Evolutionary conservation across 148 eudicot genomes (phyloP), one percentile per base, ranked within the genome.

Genomic region (Amaranthus hypochondriacus): DNA sequence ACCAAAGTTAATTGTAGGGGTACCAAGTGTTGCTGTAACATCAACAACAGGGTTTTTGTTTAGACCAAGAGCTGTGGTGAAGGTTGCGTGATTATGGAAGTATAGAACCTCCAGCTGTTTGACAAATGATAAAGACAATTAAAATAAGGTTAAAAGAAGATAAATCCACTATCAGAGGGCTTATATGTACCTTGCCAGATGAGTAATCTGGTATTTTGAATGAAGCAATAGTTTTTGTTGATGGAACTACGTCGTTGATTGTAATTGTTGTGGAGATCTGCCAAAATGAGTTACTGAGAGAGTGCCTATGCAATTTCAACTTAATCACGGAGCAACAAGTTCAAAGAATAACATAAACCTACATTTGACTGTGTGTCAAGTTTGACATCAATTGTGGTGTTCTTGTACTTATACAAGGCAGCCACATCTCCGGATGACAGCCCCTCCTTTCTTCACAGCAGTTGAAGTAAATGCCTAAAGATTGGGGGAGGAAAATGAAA

Each of bases 391-490:
- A 87, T 62, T 46, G 81, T 52, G 18, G 89, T 79, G 80, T 90
- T 92, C 73, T 87, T 89, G 71, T 90, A 88, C 72, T 85, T 85
- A 86, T 92, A 96, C 74, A 76, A 79, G 62, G 90, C 87, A 62
- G 85, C 91, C 57, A 96, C 94, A 84, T 90, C 96, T 55, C 99
- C 96, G 49, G 92, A 74, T 55, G 99, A 87, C 48, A 92, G 80
- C 52, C 97, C 97, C 99, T 79, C 98, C 98, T 82, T 89, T 95
- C 84, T 92, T 95, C 80, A 89, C 89, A 42, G 97, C 89, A 79
- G 90, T 87, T 69, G 98, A 89, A 56, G 97, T 96, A 72, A 96
- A 83, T 74, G 88, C 90, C 98, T 83, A 69, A 13, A 68, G 7
- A 44, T 12, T 49, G 56, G n/a, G n/a, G 3, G 8, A 47, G 51